A percentile compares a stretch with the other conserved stretches of the same genome.
These are phyloP conservation scores for Exophiala oligosperma DNA, from an alignment of 2,329 filamentous ascomycete species.

Conservation along the genomic window DNA sequence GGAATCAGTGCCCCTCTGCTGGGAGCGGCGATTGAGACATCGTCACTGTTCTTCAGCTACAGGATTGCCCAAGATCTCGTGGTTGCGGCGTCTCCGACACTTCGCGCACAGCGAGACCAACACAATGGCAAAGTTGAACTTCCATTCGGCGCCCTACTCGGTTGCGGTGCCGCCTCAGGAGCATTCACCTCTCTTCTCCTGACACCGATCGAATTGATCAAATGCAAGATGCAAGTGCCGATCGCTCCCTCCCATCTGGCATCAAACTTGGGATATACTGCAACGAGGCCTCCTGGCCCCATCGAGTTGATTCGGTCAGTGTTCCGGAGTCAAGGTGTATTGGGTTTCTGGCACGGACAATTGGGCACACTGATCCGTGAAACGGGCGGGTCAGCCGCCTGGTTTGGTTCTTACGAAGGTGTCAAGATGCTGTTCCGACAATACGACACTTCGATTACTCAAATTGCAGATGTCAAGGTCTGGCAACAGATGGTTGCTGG, in stretches of 20 bases:
- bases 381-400: constrained; percentile 87
- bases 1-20: constrained; percentile 89
- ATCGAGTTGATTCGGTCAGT: constrained; percentile 71
- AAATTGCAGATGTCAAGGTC: constrained; percentile 58
- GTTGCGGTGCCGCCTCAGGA: constrained; percentile 82
- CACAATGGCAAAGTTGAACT: constrained; percentile 48
- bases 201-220: constrained; percentile 94
- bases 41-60: constrained; percentile 90
- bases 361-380: constrained; percentile 91
- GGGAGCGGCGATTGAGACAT: constrained; percentile 89
- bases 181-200: constrained; percentile 87
- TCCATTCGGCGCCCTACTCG: constrained; percentile 71
- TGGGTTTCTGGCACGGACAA: constrained; percentile 94
- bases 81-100: constrained; percentile 62
- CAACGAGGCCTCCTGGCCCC: constrained; percentile 58
- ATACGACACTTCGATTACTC: constrained; percentile 44
- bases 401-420: constrained; percentile 91
- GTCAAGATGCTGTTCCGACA: constrained; percentile 69
- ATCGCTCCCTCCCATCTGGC: constrained; percentile 33
- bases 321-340: constrained; percentile 76
- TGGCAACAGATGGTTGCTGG: constrained; percentile 88
- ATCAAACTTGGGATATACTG: constrained; percentile 38
- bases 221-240: constrained; percentile 95
- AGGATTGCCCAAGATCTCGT: constrained; percentile 63
- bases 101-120: constrained; percentile 27